Percentiles rank a stretch among this genome's conserved stretches.
These are phyloP conservation scores for Diutina neorugosa DNA, from an alignment of 1,139 yeast genomes.

Conservation along the genomic window DNA sequence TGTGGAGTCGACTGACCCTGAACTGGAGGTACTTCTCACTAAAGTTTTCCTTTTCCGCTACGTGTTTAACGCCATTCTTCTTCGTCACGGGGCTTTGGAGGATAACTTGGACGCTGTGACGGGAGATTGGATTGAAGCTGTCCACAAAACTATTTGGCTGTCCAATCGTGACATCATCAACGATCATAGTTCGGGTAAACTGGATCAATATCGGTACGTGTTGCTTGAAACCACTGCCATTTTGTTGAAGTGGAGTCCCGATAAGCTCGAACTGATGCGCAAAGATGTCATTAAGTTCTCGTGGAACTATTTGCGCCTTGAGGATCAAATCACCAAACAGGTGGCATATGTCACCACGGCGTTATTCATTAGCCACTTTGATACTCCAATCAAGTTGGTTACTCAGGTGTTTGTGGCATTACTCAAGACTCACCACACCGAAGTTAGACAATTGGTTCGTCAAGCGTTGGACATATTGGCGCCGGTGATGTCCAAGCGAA, in stretches of 20 bases:
- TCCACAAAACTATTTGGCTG: slow-evolving; percentile 55
- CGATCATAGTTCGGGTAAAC: slow-evolving; percentile 53
- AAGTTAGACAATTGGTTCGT: slow-evolving; percentile 70
- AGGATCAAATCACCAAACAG: slow-evolving; percentile 82
- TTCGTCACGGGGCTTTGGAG: slow-evolving; percentile 18
- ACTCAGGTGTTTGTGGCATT: slow-evolving; percentile 89
- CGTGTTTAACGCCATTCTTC: slow-evolving; percentile 54
- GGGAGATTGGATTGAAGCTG: slow-evolving; percentile 16
- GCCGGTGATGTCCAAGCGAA: slow-evolving; percentile 71
- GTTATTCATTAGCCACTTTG: slow-evolving; percentile 77
- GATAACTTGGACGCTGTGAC: background rate
- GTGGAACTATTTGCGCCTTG: slow-evolving; percentile 87
- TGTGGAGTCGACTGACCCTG: slow-evolving; percentile 17
- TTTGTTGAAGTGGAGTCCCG: slow-evolving; percentile 59
- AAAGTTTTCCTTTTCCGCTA: slow-evolving; percentile 52
- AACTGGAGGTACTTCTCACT: slow-evolving; percentile 31
- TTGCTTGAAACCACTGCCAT: slow-evolving; percentile 73
- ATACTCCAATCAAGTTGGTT: slow-evolving; percentile 80
- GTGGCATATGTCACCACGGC: slow-evolving; percentile 88
- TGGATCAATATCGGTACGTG: slow-evolving; percentile 68
- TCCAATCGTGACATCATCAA: slow-evolving; percentile 41
- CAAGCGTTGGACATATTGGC: slow-evolving; percentile 86
- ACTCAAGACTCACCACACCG: slow-evolving; percentile 74
- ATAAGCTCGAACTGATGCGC: slow-evolving; percentile 46
- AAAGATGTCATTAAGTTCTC: slow-evolving; percentile 88